phyloP scores from a whole-genome alignment of 2,329 filamentous ascomycete species.

The Cordyceps militaris region DNA sequence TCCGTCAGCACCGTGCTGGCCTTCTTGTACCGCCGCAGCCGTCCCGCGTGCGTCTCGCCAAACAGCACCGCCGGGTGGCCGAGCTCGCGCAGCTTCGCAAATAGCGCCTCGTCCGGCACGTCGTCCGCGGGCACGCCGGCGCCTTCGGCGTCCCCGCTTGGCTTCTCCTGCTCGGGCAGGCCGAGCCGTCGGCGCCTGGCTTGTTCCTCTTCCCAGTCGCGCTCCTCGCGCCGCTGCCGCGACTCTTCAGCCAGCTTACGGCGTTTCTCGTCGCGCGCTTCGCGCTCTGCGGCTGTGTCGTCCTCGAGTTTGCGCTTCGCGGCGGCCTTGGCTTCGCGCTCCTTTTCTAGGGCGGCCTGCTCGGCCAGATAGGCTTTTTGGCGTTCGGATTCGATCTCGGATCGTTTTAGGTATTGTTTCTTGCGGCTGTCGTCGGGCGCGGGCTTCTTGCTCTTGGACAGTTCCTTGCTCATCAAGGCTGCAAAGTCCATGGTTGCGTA shows the following conservation, averaged over 20 bases:
- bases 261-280: slow-evolving; percentile 73
- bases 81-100: slow-evolving; percentile 59
- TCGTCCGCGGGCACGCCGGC: slow-evolving; percentile 42
- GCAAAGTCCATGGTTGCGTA: slow-evolving; percentile 77
- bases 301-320: slow-evolving; percentile 88
- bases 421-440: slow-evolving; percentile 24
- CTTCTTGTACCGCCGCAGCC: slow-evolving; percentile 64
- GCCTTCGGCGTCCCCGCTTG: slow-evolving; percentile 33
- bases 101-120: slow-evolving; percentile 64
- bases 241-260: slow-evolving; percentile 76
- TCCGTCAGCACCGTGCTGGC: slow-evolving; percentile 56
- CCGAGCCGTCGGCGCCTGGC: slow-evolving; percentile 69
- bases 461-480: slow-evolving; percentile 85
- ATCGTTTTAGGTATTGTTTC: slow-evolving; percentile 78
- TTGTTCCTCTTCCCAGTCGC: slow-evolving; percentile 66
- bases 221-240: slow-evolving; percentile 58
- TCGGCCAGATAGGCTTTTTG: slow-evolving; percentile 74
- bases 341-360: slow-evolving; percentile 65
- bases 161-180: slow-evolving; percentile 58
- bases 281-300: slow-evolving; percentile 65
- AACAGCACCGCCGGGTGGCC: slow-evolving; percentile 72
- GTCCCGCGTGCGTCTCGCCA: slow-evolving; percentile 66
- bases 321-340: slow-evolving; percentile 60
- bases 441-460: slow-evolving; percentile 66
- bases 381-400: slow-evolving; percentile 78